These are phyloP conservation scores for Tulasnella calospora DNA, from an alignment of 768 basidiomycete genomes.

Conservation along the genomic window DNA sequence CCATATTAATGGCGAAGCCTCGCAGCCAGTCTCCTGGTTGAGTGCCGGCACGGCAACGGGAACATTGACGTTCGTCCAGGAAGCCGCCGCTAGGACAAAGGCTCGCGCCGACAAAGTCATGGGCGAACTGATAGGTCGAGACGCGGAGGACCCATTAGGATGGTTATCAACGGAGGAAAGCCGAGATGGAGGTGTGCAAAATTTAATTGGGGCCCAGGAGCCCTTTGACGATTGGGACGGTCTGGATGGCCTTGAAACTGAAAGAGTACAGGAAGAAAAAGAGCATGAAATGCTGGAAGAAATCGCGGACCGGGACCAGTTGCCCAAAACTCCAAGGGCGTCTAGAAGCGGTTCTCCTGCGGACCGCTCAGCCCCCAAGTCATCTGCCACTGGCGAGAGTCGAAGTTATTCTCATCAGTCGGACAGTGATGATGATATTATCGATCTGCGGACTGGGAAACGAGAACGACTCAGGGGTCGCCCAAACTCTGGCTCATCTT, in stretches of 20 bases:
- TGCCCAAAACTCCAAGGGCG: constrained; percentile 18
- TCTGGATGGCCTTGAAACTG: not conserved
- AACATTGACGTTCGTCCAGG: not conserved
- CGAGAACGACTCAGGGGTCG: constrained; percentile 8
- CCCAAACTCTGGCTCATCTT: not conserved
- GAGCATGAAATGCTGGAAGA: constrained; percentile 2
- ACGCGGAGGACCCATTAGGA: constrained; percentile 21
- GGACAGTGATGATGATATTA: constrained; percentile 19
- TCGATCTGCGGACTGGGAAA: constrained; percentile 13
- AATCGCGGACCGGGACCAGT: not conserved
- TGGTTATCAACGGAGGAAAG: constrained; percentile 3
- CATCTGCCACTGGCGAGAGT: not conserved
- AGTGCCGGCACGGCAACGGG: constrained; percentile 3
- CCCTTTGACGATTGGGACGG: constrained; percentile 23
- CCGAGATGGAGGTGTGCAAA: not conserved
- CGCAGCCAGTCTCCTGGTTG: not conserved
- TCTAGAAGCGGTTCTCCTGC: not conserved
- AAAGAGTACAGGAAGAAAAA: not conserved
- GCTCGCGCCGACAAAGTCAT: constrained; percentile 10
- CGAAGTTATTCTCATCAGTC: not conserved
- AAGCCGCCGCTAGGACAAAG: not conserved
- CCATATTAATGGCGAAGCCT: not conserved
- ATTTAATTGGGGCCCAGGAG: not conserved
- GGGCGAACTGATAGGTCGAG: not conserved
- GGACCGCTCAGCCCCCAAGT: not conserved